These are phyloP conservation scores for Fusarium dimerum DNA, from an alignment of 2,329 filamentous ascomycete species.

Conservation along the genomic window DNA sequence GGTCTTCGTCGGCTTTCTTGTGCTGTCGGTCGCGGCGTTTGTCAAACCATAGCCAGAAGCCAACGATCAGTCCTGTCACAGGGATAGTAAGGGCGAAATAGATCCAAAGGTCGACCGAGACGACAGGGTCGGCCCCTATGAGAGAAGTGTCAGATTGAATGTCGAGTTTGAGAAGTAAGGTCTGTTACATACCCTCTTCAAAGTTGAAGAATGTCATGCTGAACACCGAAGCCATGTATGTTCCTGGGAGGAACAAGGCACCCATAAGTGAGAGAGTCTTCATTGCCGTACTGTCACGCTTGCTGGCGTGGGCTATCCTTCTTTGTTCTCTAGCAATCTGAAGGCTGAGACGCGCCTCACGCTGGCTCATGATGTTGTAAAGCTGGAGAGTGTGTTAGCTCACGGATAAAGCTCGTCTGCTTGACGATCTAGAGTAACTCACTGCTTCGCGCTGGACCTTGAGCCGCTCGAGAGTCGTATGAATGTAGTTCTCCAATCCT, in stretches of 20 bases:
- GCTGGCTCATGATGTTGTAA: constrained; percentile 67
- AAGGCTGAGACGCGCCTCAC: constrained; percentile 64
- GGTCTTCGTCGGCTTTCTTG: constrained; percentile 49
- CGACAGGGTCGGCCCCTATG: constrained; percentile 39
- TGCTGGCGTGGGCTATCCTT: constrained; percentile 59
- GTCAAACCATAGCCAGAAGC: constrained; percentile 57
- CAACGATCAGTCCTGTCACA: constrained; percentile 55
- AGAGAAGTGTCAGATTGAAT: constrained; percentile 1
- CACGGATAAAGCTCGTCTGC: background rate
- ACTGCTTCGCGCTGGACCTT: constrained; percentile 64
- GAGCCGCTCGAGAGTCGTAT: constrained; percentile 61
- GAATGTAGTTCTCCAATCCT: constrained; percentile 63
- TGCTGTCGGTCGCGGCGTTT: constrained; percentile 50
- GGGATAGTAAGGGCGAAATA: constrained; percentile 65
- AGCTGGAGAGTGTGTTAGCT: constrained; percentile 42
- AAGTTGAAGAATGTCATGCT: constrained; percentile 70
- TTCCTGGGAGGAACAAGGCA: constrained; percentile 63
- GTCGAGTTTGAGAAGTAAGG: background rate
- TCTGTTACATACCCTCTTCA: constrained; percentile 40
- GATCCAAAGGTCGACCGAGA: constrained; percentile 59
- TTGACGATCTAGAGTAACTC: constrained; percentile 30
- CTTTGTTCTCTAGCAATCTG: constrained; percentile 63
- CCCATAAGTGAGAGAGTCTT: constrained; percentile 66
- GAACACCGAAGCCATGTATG: constrained; percentile 63
- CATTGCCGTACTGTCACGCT: constrained; percentile 64